Conservation (phyloP, 495 filamentous ascomycete genomes). For the Penicillium parvum region DNA sequence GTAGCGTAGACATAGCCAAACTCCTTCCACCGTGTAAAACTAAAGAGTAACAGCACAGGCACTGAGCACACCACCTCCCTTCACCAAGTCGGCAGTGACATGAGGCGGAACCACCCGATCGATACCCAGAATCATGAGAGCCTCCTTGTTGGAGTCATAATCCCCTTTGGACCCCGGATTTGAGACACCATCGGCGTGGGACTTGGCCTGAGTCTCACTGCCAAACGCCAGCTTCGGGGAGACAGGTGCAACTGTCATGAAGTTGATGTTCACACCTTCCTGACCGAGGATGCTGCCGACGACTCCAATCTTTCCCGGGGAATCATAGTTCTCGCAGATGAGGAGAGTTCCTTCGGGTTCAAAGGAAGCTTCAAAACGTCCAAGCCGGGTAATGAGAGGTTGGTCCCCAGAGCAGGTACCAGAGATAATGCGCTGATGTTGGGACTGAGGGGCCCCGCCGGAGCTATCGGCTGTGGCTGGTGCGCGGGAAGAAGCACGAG, state of each 20-base stretch:
- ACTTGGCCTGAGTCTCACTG: conserved; percentile 6
- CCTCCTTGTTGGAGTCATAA: conserved; percentile 42
- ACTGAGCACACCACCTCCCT: conserved; percentile 56
- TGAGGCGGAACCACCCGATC: conserved; percentile 51
- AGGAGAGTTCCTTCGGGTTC: conserved; percentile 59
- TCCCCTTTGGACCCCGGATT: background rate
- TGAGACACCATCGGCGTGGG: background rate
- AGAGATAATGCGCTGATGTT: conserved; percentile 54
- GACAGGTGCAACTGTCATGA: conserved; percentile 62
- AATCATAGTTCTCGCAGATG: conserved; percentile 66
- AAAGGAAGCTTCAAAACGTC: conserved; percentile 60
- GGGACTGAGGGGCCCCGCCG: background rate
- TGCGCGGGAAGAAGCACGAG: conserved; percentile 20
- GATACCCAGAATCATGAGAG: conserved; percentile 70
- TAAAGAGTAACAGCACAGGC: conserved; percentile 53
- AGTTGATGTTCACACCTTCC: conserved; percentile 64
- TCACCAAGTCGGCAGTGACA: conserved; percentile 50
- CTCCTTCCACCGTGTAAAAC: background rate
- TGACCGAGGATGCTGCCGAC: conserved; percentile 60
- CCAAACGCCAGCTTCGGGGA: conserved; percentile 15
- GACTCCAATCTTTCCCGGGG: conserved; percentile 67
- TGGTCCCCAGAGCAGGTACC: conserved; percentile 57
- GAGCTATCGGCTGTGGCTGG: conserved; percentile 4
- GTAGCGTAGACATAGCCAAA: background rate
- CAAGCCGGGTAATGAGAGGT: conserved; percentile 61